phyloP scores from a whole-genome alignment of 176 grass and related monocot genomes.

The Canna indica region DNA sequence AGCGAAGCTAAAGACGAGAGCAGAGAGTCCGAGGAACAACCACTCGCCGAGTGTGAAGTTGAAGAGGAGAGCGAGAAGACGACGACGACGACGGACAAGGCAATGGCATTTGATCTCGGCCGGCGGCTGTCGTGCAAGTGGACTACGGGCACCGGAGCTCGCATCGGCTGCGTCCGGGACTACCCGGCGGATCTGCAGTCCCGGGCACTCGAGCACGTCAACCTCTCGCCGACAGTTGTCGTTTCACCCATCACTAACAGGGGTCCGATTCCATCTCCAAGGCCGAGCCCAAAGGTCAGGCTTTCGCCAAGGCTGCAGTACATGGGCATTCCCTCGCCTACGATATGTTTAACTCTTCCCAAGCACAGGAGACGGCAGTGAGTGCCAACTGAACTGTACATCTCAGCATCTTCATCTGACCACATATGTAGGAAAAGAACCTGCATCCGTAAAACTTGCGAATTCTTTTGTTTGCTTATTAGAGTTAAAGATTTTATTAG shows the following conservation, averaged over 20 bases:
- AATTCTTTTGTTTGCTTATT: too few species aligned
- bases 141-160: conserved; percentile 56
- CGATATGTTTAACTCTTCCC: conserved; percentile 55
- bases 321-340: conserved; percentile 48
- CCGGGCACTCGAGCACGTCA: conserved; percentile 87
- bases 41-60: background rate
- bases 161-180: conserved; percentile 86
- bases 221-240: conserved; percentile 57
- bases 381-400: too few species aligned
- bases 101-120: background rate
- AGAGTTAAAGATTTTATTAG: too few species aligned
- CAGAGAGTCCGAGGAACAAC: conserved; percentile 6
- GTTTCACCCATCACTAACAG: conserved; percentile 31
- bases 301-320: conserved; percentile 35
- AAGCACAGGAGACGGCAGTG: conserved; percentile 21
- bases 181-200: conserved; percentile 78
- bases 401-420: background rate
- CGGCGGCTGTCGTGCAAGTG: conserved; percentile 59
- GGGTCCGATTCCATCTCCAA: conserved; percentile 18
- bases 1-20: conserved; percentile 10
- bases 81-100: background rate
- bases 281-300: conserved; percentile 24
- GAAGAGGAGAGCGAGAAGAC: conserved; percentile 22
- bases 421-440: background rate
- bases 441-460: too few species aligned